These are phyloP conservation scores for Magnolia officinalis DNA, from an alignment of 164 flowering plant genomes.

Conservation along the genomic window DNA sequence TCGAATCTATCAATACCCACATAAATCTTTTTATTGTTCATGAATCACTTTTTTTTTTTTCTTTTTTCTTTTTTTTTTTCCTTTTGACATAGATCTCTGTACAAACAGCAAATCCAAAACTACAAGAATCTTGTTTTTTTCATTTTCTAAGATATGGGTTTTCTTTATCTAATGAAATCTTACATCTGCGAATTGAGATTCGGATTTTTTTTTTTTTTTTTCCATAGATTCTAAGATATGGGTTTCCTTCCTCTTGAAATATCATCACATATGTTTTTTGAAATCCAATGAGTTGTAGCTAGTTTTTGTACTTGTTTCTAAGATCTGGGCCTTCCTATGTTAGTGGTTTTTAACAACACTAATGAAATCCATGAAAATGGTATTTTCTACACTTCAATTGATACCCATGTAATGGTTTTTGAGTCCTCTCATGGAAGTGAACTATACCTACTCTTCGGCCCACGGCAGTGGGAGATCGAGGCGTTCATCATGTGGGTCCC, in stretches of 20 bases:
- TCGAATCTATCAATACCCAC: neutral
- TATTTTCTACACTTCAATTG: neutral
- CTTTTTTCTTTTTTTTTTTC: no score
- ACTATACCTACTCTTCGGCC: no score
- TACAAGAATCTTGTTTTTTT: neutral
- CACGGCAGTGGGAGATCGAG: no score
- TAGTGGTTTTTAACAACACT: neutral
- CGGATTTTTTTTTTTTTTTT: neutral
- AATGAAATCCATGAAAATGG: neutral
- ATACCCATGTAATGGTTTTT: no score
- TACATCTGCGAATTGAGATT: neutral
- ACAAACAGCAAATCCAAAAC: neutral
- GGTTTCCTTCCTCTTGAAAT: neutral
- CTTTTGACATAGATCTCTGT: neutral
- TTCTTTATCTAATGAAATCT: neutral
- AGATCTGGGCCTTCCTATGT: constrained; percentile 4
- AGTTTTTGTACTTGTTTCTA: neutral
- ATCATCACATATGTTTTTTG: neutral
- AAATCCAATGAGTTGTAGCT: neutral
- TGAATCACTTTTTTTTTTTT: neutral
- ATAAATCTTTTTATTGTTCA: neutral
- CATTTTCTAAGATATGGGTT: constrained; percentile 3
- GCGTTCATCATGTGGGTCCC: no score
- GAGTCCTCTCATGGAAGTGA: no score
- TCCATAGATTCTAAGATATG: neutral